Evolutionary conservation across 331 rosid species (phyloP).

Genomic region (Malus hybrid): DNA sequence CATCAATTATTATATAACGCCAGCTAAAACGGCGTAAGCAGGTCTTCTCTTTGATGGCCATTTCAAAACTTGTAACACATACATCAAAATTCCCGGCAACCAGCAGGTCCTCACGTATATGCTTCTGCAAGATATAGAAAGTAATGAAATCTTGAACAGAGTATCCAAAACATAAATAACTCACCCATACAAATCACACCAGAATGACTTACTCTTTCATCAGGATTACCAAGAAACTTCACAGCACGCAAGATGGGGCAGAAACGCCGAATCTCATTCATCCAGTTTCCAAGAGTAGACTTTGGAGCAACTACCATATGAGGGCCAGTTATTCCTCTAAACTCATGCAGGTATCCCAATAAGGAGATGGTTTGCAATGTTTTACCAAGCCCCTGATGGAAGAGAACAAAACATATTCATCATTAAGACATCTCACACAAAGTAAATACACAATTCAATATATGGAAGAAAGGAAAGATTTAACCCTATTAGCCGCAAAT

Average conservation of each 20-base stretch:
- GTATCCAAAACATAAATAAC: neutral
- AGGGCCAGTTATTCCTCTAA: constrained; percentile 88
- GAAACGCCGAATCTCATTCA: constrained; percentile 94
- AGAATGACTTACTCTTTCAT: constrained; percentile 62
- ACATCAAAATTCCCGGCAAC: constrained; percentile 97
- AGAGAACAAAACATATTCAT: constrained; percentile 8
- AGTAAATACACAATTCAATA: neutral
- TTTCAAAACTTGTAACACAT: constrained; percentile 94
- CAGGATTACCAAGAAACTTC: constrained; percentile 95
- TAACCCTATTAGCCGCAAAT: neutral
- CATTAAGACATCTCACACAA: neutral
- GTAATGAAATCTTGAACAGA: neutral
- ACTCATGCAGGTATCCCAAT: constrained; percentile 86
- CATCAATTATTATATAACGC: constrained; percentile 93
- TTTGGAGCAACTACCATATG: constrained; percentile 99
- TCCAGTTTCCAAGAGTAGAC: constrained; percentile 98
- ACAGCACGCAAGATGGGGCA: constrained; percentile 80
- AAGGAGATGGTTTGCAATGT: constrained; percentile 92
- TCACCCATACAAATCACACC: neutral
- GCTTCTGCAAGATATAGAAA: constrained; percentile 37
- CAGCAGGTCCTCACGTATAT: constrained; percentile 73
- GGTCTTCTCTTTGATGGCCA: constrained; percentile 94
- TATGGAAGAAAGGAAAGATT: neutral
- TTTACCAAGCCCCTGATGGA: constrained; percentile 81
- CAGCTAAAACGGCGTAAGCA: constrained; percentile 84